Conservation (phyloP, 2,329 filamentous ascomycete genomes). For the Fusarium kyushuense region DNA sequence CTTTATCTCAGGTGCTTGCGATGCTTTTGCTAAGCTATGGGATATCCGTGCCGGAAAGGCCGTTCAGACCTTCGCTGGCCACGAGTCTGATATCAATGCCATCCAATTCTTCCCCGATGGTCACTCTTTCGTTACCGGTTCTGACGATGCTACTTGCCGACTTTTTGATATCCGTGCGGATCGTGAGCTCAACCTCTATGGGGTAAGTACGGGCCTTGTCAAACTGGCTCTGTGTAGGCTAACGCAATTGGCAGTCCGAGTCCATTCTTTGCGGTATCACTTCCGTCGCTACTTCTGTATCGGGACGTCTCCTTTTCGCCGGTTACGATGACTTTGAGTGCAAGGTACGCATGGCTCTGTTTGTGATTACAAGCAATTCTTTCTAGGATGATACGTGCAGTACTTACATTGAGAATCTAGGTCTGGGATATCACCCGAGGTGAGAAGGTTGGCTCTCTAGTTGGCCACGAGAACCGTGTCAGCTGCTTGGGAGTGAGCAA, state of each 20-base stretch:
- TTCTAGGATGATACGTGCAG: not conserved
- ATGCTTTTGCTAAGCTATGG: slow-evolving; percentile 98
- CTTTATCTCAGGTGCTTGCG: slow-evolving; percentile 98
- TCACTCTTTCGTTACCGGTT: slow-evolving; percentile 97
- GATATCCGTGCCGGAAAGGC: slow-evolving; percentile 98
- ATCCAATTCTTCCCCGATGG: slow-evolving; percentile 99
- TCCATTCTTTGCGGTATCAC: slow-evolving; percentile 98
- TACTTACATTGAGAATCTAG: slow-evolving; percentile 60
- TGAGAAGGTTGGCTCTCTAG: slow-evolving; percentile 95
- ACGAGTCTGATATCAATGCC: slow-evolving; percentile 99
- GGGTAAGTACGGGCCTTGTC: slow-evolving; percentile 61
- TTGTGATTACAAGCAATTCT: not conserved
- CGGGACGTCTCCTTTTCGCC: slow-evolving; percentile 92
- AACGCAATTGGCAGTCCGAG: slow-evolving; percentile 75
- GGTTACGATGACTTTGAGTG: slow-evolving; percentile 99
- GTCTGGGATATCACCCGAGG: slow-evolving; percentile 98
- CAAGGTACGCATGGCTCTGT: slow-evolving; percentile 76
- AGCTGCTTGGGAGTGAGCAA: slow-evolving; percentile 99
- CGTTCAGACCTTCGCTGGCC: slow-evolving; percentile 97
- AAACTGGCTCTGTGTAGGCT: slow-evolving; percentile 28
- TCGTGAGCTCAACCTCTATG: slow-evolving; percentile 77
- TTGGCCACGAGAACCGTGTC: slow-evolving; percentile 98
- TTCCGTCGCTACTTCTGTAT: slow-evolving; percentile 97
- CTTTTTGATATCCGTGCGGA: slow-evolving; percentile 98
- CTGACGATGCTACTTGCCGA: slow-evolving; percentile 96